Evolutionary conservation across 179 eudicot species (phyloP).

Genomic region (Actinidia arguta): DNA sequence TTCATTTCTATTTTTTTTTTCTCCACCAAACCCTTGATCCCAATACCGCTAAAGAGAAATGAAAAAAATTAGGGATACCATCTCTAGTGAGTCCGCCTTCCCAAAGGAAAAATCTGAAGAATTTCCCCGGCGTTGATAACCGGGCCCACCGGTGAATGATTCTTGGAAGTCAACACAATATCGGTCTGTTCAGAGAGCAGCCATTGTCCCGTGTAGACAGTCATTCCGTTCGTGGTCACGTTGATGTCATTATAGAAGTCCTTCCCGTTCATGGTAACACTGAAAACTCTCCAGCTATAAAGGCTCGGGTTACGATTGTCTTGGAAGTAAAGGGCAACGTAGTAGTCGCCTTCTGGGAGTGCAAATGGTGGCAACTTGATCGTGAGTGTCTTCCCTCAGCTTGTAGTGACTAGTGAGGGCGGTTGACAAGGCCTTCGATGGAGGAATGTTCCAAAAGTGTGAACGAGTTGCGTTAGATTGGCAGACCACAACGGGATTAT

Average conservation of each 20-base stretch:
- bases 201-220: conserved; percentile 66
- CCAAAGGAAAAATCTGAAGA: conserved; percentile 57
- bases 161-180: conserved; percentile 52
- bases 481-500: conserved; percentile 47
- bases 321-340: conserved; percentile 82
- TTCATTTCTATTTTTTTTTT: too few species aligned
- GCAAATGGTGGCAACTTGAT: conserved; percentile 70
- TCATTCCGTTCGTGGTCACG: conserved; percentile 66
- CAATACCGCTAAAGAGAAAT: too few species aligned
- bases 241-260: conserved; percentile 54
- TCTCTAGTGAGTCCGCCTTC: conserved; percentile 64
- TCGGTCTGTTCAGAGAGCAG: conserved; percentile 62
- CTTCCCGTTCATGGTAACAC: conserved; percentile 56
- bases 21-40: too few species aligned
- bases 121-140: conserved; percentile 83
- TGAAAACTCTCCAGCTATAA: conserved; percentile 85
- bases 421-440: conserved; percentile 52
- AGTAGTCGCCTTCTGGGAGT: conserved; percentile 56
- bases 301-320: conserved; percentile 79
- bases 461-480: conserved; percentile 56
- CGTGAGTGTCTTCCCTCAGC: conserved; percentile 61
- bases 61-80: conserved; percentile 43
- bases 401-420: conserved; percentile 71
- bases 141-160: conserved; percentile 66
- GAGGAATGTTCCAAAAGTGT: conserved; percentile 88